Base-by-base conservation (phyloP, 768 basidiomycete genomes). In the Rhizopogon sp. region DNA sequence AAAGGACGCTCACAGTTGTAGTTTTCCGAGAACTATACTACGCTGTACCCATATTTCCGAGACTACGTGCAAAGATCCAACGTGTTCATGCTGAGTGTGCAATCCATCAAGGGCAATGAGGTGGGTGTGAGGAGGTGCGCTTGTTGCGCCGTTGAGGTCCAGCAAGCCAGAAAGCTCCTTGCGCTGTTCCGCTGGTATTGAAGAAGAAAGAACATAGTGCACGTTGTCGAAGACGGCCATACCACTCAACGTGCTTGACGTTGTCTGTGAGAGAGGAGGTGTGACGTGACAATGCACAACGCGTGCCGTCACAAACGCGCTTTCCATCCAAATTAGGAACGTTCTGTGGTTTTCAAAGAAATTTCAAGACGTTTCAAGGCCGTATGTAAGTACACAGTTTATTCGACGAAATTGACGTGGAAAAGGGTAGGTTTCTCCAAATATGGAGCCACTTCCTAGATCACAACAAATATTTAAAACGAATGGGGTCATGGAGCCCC, bases 11-110 rank as follows among this genome's bases (percentile, higher is more conserved):
- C 55, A 86, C 80, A 76, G 72, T 61, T 88, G 86, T 5, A 75
- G 54, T 58, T 79, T 79, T 2, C 79, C 82, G 3, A 87, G 69
- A 8, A 85, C 65, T 20, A 84, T 62, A 4, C 82, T 83, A 31
- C 85, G 77, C 49, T 89, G 84, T 0, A 90, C 83, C 90, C 91
- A 93, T 35, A 72, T 69, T 33, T 84, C 82, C 68, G 82, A 60
- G 39, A 64, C 58, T 55, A 55, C 52, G 51, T 60, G 61, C 46
- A 55, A 41, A 75, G 56, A 49, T 60, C 58, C 20, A 54, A 60
- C 29, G 67, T 62, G 2, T 37, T 65, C 62, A 2, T 61, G 54
- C n/a, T 81, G 62, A 9, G 73, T 71, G 53, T 80, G 73, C 62
- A 78, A 81, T 20, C 84, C 82, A 37, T 82, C 78, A 52, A 84